Evolutionary conservation across 306 rosid genomes (phyloP).

Genomic region (Ormosia emarginata): DNA sequence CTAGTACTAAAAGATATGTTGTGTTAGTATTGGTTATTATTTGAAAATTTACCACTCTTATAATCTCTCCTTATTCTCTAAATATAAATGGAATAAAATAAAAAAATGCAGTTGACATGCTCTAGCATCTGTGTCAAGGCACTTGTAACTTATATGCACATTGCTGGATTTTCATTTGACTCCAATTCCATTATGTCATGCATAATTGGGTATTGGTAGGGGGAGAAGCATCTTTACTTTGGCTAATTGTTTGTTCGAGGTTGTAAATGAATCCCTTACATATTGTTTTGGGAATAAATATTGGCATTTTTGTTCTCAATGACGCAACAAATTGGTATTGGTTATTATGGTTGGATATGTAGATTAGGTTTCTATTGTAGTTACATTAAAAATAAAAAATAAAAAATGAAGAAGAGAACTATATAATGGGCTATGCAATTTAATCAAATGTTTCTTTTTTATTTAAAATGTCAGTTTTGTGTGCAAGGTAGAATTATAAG

Average conservation of each 20-base stretch:
- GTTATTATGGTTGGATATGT: background rate
- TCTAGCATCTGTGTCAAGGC: slow-evolving; percentile 1
- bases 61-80: too few relatives aligned
- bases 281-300: background rate
- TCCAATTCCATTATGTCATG: background rate
- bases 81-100: background rate
- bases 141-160: background rate
- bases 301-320: background rate
- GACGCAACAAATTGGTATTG: background rate
- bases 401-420: background rate
- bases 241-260: background rate
- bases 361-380: background rate
- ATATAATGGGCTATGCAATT: background rate
- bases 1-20: too few relatives aligned
- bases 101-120: background rate
- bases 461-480: background rate
- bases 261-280: background rate
- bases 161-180: slow-evolving; percentile 6
- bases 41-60: too few relatives aligned
- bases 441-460: background rate
- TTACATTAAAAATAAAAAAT: background rate
- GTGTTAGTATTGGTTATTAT: too few relatives aligned
- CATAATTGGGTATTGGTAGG: background rate
- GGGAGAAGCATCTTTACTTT: background rate
- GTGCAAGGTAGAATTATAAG: background rate